Evolutionary conservation across 1,284 basidiomycete species (phyloP).

Genomic region (Entoloma clypeatum): DNA sequence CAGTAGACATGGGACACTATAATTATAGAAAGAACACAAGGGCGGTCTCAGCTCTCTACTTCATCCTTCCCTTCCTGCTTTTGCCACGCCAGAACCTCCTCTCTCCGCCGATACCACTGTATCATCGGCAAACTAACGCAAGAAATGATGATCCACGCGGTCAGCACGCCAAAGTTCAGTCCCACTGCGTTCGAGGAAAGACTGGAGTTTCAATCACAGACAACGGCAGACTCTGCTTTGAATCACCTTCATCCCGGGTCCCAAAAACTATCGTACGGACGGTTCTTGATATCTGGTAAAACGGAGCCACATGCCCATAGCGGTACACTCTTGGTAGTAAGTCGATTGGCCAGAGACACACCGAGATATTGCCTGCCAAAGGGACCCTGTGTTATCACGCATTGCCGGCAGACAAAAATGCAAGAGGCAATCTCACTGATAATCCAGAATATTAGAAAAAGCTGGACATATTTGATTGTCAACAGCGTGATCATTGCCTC

Average conservation of each 20-base stretch:
- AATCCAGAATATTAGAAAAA: constrained; percentile 64
- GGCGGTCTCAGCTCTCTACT: too few relatives aligned
- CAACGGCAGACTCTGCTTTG: background rate
- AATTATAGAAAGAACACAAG: too few relatives aligned
- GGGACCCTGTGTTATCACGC: background rate
- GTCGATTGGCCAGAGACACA: constrained; percentile 60
- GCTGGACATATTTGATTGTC: constrained; percentile 46
- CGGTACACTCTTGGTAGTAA: constrained; percentile 59
- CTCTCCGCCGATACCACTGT: constrained; percentile 30
- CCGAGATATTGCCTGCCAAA: constrained; percentile 59
- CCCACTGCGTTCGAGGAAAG: constrained; percentile 38
- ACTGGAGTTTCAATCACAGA: background rate
- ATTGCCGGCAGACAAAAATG: constrained; percentile 9
- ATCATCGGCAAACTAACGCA: constrained; percentile 47
- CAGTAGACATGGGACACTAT: too few relatives aligned
- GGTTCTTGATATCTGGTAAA: constrained; percentile 61
- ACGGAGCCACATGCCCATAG: constrained; percentile 66
- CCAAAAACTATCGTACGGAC: constrained; percentile 64
- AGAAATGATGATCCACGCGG: constrained; percentile 51
- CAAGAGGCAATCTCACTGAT: constrained; percentile 43
- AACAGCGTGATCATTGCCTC: constrained; percentile 59
- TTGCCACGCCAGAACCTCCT: constrained; percentile 3
- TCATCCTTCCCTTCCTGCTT: constrained; percentile 5
- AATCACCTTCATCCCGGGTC: constrained; percentile 58
- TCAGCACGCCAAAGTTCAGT: constrained; percentile 54